Evolutionary conservation across 805 yeast genomes (phyloP).

Genomic region (Geotrichum ghanense): DNA sequence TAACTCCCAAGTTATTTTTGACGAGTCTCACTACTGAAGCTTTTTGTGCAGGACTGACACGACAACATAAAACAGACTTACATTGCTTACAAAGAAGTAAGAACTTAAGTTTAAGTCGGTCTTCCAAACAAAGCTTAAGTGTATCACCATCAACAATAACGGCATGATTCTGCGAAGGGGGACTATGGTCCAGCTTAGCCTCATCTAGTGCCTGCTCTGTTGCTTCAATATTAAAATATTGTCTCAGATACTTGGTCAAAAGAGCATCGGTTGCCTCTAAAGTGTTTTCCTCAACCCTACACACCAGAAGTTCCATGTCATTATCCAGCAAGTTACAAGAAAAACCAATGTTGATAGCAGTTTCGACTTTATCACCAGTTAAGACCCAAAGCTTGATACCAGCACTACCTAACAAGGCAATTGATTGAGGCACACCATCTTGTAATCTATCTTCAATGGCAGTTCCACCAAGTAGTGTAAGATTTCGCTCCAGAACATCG

Average conservation of each 20-base stretch:
- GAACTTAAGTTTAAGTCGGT: constrained; percentile 37
- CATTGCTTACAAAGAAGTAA: constrained; percentile 65
- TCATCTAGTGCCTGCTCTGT: constrained; percentile 32
- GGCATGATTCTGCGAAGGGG: constrained; percentile 49
- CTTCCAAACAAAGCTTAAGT: constrained; percentile 33
- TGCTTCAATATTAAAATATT: constrained; percentile 36
- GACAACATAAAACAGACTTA: constrained; percentile 68
- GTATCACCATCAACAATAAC: constrained; percentile 65
- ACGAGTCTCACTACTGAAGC: constrained; percentile 64
- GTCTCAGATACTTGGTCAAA: constrained; percentile 37
- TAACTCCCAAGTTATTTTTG: constrained; percentile 50
- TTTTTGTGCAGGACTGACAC: constrained; percentile 77
- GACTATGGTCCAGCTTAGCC: constrained; percentile 52
- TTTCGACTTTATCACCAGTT: constrained; percentile 75
- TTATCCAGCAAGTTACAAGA: constrained; percentile 60
- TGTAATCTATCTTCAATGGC: constrained; percentile 75
- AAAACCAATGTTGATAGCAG: constrained; percentile 76
- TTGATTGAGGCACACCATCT: constrained; percentile 68
- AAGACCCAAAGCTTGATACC: constrained; percentile 78
- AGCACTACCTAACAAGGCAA: constrained; percentile 51
- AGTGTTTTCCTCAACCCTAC: constrained; percentile 28
- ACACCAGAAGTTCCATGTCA: constrained; percentile 55
- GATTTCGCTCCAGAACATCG: constrained; percentile 46
- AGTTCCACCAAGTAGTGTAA: constrained; percentile 60
- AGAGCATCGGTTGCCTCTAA: constrained; percentile 18